Percentiles rank a stretch among this genome's conserved stretches.
Conservation (phyloP, 805 yeast genomes). For the Debaryomyces tyrocola region DNA sequence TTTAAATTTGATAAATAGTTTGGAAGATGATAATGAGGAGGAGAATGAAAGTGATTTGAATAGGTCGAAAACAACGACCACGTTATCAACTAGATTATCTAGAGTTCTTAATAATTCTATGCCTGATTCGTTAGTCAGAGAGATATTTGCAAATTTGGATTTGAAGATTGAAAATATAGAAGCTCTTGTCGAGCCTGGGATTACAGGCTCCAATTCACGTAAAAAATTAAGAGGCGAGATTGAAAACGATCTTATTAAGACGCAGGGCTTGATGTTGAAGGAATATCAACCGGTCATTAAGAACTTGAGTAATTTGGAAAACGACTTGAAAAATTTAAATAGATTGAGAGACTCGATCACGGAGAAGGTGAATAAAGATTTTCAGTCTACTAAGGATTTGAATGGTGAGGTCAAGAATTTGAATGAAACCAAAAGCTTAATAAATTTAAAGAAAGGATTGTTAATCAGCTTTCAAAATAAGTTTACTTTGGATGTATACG, state of each 20-base stretch:
- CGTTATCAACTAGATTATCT: slow-evolving; percentile 45
- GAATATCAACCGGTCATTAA: slow-evolving; percentile 33
- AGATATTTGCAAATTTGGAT: slow-evolving; percentile 31
- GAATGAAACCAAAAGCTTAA: slow-evolving; percentile 27
- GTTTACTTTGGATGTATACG: slow-evolving; percentile 71
- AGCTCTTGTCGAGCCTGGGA: slow-evolving; percentile 44
- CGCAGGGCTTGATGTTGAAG: slow-evolving; percentile 40
- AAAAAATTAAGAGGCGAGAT: slow-evolving; percentile 59
- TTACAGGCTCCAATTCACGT: slow-evolving; percentile 61
- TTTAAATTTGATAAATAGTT: slow-evolving; percentile 32
- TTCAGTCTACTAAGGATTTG: slow-evolving; percentile 19
- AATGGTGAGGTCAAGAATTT: slow-evolving; percentile 24
- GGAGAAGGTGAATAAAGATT: slow-evolving; percentile 35
- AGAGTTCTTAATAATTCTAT: slow-evolving; percentile 49
- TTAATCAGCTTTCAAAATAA: slow-evolving; percentile 54
- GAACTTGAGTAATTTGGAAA: slow-evolving; percentile 23
- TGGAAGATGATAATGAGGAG: slow-evolving; percentile 4
- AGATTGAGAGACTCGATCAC: slow-evolving; percentile 32
- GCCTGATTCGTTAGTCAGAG: slow-evolving; percentile 37
- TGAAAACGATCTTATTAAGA: slow-evolving; percentile 59
- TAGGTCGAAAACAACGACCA: slow-evolving; percentile 2
- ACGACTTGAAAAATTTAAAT: slow-evolving; percentile 18
- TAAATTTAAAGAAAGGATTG: slow-evolving; percentile 51
- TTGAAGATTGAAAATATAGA: slow-evolving; percentile 21
- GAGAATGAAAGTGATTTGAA: neutral